Percentiles rank a stretch among this genome's conserved stretches.
phyloP scores from a whole-genome alignment of 768 basidiomycete species.

The Psilocybe tampanensis region DNA sequence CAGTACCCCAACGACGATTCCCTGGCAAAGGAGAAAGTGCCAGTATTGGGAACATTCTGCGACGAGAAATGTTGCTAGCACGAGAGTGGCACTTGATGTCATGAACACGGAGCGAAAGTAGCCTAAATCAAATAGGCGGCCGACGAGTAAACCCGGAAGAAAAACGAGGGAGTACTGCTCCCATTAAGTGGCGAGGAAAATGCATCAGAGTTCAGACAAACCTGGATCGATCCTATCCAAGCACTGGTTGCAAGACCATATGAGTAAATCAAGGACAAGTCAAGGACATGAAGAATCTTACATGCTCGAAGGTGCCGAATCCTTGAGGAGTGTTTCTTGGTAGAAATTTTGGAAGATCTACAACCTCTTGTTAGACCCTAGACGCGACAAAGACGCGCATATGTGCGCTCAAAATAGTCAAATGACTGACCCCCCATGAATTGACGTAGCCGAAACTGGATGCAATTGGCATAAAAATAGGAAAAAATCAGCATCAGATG shows the following conservation, averaged over 20 bases:
- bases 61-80: slow-evolving; percentile 62
- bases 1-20: slow-evolving; percentile 60
- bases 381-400: not conserved
- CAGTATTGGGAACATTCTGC: slow-evolving; percentile 75
- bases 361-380: not conserved
- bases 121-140: slow-evolving; percentile 76
- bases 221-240: slow-evolving; percentile 83
- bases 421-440: slow-evolving; percentile 66
- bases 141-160: slow-evolving; percentile 62
- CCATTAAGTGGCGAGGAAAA: not conserved
- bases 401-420: not conserved
- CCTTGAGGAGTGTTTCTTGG: slow-evolving; percentile 48
- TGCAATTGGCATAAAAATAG: slow-evolving; percentile 8
- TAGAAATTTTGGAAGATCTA: slow-evolving; percentile 80
- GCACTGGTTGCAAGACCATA: slow-evolving; percentile 42
- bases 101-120: slow-evolving; percentile 56
- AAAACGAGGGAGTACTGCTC: slow-evolving; percentile 63
- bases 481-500: slow-evolving; percentile 14
- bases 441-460: slow-evolving; percentile 69
- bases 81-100: slow-evolving; percentile 48
- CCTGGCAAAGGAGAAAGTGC: slow-evolving; percentile 81
- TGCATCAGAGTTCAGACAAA: slow-evolving; percentile 19
- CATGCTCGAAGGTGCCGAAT: slow-evolving; percentile 66
- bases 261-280: not conserved
- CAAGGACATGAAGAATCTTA: slow-evolving; percentile 27